phyloP scores from a whole-genome alignment of 1,139 yeast species.

The Diutina pseudorugosa region DNA sequence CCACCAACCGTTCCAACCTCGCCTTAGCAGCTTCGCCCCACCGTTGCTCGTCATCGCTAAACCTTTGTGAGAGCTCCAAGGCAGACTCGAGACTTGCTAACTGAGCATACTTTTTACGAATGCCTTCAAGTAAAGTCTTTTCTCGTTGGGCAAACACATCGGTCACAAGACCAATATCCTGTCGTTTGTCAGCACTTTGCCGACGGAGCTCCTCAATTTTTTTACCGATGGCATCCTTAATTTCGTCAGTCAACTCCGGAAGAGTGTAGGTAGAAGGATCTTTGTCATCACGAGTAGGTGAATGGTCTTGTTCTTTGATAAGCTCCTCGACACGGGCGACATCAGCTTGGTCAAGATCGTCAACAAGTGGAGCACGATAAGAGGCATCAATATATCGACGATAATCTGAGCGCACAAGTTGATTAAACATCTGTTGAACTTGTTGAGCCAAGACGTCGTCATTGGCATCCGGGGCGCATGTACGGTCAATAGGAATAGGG shows the following conservation, averaged over 20 bases:
- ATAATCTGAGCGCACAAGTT: neutral
- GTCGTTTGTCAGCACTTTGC: neutral
- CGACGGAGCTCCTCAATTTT: neutral
- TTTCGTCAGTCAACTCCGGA: neutral
- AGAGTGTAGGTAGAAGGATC: neutral
- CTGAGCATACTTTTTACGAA: neutral
- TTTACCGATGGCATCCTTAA: neutral
- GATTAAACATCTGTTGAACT: neutral
- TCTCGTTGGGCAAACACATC: neutral
- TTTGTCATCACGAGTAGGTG: neutral
- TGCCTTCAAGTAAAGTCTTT: neutral
- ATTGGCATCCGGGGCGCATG: too few relatives aligned
- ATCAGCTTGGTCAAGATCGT: neutral
- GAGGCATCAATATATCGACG: neutral
- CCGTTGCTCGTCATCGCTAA: neutral
- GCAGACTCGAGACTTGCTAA: neutral
- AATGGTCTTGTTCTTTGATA: neutral
- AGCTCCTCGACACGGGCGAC: neutral
- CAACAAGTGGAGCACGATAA: neutral
- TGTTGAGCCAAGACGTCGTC: neutral
- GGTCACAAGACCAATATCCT: neutral
- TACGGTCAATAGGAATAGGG: neutral
- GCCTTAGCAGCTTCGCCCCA: neutral
- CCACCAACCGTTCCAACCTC: neutral
- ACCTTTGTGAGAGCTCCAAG: neutral